Evolutionary conservation across 352 stramenopile genomes (phyloP), one percentile per base, ranked within the genome.

Genomic region (Phytophthora niederhauseri): DNA sequence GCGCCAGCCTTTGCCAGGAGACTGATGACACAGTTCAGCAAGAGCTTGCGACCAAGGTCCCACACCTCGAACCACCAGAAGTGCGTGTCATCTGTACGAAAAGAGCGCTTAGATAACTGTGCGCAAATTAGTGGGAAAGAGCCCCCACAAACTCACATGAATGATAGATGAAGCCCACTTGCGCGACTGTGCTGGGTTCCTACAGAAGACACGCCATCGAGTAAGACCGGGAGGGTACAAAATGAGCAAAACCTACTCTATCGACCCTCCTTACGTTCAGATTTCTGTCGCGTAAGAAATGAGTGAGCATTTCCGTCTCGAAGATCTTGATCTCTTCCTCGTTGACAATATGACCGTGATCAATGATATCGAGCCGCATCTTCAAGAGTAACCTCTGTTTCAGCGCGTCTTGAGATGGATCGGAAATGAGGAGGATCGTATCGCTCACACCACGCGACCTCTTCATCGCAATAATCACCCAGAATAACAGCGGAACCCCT

Each of bases 41-140:
- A 84, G 34, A 92, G 77, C 57, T 94, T 94, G 15, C 85, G 78
- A 0, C 74, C 67, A n/a, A 94, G 69, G 26, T 94, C 84, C 76
- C 83, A 90, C 2, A 94, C 85, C 68, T 92, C 84, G 50, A 91
- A 94, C 80, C 82, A 94, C 85, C 84, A 94, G 54, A 91, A 94
- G 4, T 65, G 19, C 2, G 75, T 71, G 31, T 75, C 70, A 63
- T 94, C 85, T 93, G 20, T 30, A 11, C 4, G 57, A n/a, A 28
- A 0, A 0, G 12, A 19, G 6, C 2, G 38, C 24, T 45, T 45
- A 24, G 19, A 53, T 14, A 12, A 12, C 12, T 12, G 30, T 36
- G 2, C 7, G 52, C 41, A 7, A 24, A 0, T 22, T 51, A 3
- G 26, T 52, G 20, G 7, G 41, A 49, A 17, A 24, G 12, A 19